These are phyloP conservation scores for Microdochium nivale DNA, from an alignment of 2,329 filamentous ascomycete genomes.

Conservation along the genomic window DNA sequence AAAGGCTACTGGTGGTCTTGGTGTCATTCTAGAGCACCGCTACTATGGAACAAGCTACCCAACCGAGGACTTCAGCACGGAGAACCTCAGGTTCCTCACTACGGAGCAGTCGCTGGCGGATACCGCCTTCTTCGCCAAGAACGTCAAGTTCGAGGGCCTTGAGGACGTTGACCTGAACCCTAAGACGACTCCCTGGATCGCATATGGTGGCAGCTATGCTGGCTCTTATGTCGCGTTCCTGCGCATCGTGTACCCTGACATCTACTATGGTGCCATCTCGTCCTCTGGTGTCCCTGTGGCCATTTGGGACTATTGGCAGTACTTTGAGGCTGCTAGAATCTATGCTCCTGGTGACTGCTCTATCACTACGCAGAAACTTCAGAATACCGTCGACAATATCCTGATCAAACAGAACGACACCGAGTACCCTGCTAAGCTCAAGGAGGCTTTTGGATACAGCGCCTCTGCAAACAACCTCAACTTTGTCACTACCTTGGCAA, in stretches of 20 bases:
- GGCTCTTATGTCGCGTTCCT: constrained; percentile 72
- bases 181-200: constrained; percentile 59
- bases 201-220: constrained; percentile 78
- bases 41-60: constrained; percentile 79
- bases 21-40: constrained; percentile 76
- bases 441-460: constrained; percentile 35
- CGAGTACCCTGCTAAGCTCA: constrained; percentile 32
- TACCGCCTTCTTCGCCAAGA: constrained; percentile 68
- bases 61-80: constrained; percentile 51
- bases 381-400: constrained; percentile 41
- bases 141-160: constrained; percentile 63
- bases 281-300: constrained; percentile 73
- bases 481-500: constrained; percentile 34
- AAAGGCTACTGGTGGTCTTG: constrained; percentile 63
- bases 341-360: constrained; percentile 54
- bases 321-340: constrained; percentile 40
- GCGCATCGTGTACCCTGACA: constrained; percentile 66
- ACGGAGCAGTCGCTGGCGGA: constrained; percentile 80
- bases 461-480: constrained; percentile 35
- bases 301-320: constrained; percentile 68
- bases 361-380: constrained; percentile 48
- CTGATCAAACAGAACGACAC: constrained; percentile 29
- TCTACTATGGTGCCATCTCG: constrained; percentile 71
- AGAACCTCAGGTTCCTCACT: constrained; percentile 71
- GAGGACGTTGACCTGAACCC: constrained; percentile 60